Evolutionary conservation across 2,329 filamentous ascomycete genomes (phyloP).

Genomic region (Fusarium chlamydosporum): DNA sequence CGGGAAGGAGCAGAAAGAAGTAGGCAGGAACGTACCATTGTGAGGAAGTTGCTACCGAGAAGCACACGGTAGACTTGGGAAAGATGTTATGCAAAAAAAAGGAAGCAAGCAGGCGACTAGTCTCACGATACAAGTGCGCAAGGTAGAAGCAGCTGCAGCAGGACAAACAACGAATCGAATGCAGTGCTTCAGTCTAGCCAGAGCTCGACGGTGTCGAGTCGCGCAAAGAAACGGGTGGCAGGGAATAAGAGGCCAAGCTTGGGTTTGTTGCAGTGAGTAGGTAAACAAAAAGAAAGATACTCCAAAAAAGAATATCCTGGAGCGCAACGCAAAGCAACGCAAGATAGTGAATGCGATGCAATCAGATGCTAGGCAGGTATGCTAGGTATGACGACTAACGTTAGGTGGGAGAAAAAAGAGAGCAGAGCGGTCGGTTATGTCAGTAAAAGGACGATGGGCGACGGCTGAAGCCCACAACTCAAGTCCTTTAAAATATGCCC

Average conservation of each 20-base stretch:
- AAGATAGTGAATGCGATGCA: slow-evolving; percentile 35
- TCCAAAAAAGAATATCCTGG: slow-evolving; percentile 36
- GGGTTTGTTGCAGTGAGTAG: slow-evolving; percentile 8
- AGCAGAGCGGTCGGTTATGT: slow-evolving; percentile 47
- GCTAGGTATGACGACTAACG: slow-evolving; percentile 33
- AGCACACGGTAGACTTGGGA: slow-evolving; percentile 22
- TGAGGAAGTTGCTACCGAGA: slow-evolving; percentile 36
- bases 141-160: slow-evolving; percentile 24
- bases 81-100: slow-evolving; percentile 17
- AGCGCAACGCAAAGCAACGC: slow-evolving; percentile 18
- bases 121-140: slow-evolving; percentile 37
- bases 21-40: slow-evolving; percentile 44
- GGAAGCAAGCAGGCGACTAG: slow-evolving; percentile 1
- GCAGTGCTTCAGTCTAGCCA: slow-evolving; percentile 27
- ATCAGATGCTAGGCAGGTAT: slow-evolving; percentile 36
- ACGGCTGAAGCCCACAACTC: slow-evolving; percentile 44
- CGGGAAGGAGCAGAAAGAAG: slow-evolving; percentile 22
- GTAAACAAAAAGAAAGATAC: slow-evolving; percentile 29
- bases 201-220: slow-evolving; percentile 40
- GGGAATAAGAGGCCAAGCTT: slow-evolving; percentile 8
- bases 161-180: slow-evolving; percentile 10
- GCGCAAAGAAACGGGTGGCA: slow-evolving; percentile 17
- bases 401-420: slow-evolving; percentile 33
- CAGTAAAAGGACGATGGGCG: slow-evolving; percentile 43
- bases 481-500: slow-evolving; percentile 30